Evolutionary conservation across 805 yeast species (phyloP).

Genomic region (Vanderwaltozyma tropicalis): DNA sequence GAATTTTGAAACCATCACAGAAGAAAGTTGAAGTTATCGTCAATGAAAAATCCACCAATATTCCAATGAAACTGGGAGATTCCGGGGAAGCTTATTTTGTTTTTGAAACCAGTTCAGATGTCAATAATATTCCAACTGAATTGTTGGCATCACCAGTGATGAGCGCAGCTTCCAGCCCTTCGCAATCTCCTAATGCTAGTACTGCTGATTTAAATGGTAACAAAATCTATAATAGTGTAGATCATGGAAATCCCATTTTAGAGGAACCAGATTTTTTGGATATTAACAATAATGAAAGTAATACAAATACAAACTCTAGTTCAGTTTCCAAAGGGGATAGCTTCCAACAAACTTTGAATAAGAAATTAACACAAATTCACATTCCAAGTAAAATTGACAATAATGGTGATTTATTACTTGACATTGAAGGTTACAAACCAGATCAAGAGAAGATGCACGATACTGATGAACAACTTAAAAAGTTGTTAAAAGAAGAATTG

Average conservation of each 20-base stretch:
- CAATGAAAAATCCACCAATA: conserved; percentile 66
- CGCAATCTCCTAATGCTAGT: conserved; percentile 21
- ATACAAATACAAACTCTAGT: neutral
- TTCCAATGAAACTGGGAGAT: conserved; percentile 94
- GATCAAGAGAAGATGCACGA: conserved; percentile 66
- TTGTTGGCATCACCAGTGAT: conserved; percentile 81
- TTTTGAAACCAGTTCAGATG: conserved; percentile 63
- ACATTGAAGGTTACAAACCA: conserved; percentile 93
- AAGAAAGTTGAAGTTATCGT: conserved; percentile 85
- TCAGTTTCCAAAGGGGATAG: conserved; percentile 3
- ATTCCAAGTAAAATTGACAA: conserved; percentile 82
- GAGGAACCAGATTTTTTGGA: conserved; percentile 30
- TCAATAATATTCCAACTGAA: conserved; percentile 56
- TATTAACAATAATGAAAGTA: conserved; percentile 8
- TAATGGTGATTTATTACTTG: conserved; percentile 82
- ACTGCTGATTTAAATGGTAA: conserved; percentile 2
- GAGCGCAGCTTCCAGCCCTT: conserved; percentile 56
- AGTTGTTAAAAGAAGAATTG: conserved; percentile 67
- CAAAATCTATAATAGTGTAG: neutral
- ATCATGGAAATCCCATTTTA: conserved; percentile 7
- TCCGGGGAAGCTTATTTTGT: conserved; percentile 98
- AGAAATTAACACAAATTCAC: conserved; percentile 54
- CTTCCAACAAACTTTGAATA: conserved; percentile 40
- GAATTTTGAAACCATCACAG: conserved; percentile 84
- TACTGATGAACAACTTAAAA: conserved; percentile 65